A percentile compares a stretch with the other conserved stretches of the same genome.
These are phyloP conservation scores for Cyberlindnera amylophila DNA, from an alignment of 805 yeast species.

Conservation along the genomic window DNA sequence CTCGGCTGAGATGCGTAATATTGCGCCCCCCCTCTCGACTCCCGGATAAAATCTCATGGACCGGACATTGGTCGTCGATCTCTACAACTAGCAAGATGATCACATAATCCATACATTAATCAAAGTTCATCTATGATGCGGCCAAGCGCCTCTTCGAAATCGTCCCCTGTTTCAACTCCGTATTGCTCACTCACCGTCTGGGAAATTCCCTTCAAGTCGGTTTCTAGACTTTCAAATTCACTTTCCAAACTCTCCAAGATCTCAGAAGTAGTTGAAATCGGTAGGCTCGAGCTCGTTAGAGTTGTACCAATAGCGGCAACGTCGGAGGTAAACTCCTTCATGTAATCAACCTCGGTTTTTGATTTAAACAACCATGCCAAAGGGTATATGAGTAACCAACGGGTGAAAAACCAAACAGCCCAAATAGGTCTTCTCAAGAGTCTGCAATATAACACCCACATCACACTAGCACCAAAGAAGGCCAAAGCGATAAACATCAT, in stretches of 20 bases:
- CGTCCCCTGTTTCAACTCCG: slow-evolving; percentile 1
- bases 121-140: slow-evolving; percentile 19
- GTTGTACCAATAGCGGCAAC: too few relatives aligned
- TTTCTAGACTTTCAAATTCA: too few relatives aligned
- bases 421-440: slow-evolving; percentile 20
- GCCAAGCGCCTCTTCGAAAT: slow-evolving; percentile 11
- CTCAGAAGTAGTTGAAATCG: neutral
- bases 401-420: too few relatives aligned
- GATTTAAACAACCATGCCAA: neutral
- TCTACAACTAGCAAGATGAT: neutral
- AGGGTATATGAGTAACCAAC: too few relatives aligned
- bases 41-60: too few relatives aligned
- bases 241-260: neutral
- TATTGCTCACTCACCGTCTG: neutral
- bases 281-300: neutral
- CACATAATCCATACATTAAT: too few relatives aligned
- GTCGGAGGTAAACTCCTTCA: slow-evolving; percentile 4
- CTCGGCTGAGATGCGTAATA: too few relatives aligned
- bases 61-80: too few relatives aligned
- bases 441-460: slow-evolving; percentile 23
- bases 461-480: slow-evolving; percentile 22
- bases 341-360: slow-evolving; percentile 5
- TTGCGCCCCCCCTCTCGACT: too few relatives aligned
- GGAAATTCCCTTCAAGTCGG: neutral
- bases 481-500: slow-evolving; percentile 22